Base-by-base conservation (phyloP, 2,329 filamentous ascomycete genomes). In the Aureobasidium namibiae region DNA sequence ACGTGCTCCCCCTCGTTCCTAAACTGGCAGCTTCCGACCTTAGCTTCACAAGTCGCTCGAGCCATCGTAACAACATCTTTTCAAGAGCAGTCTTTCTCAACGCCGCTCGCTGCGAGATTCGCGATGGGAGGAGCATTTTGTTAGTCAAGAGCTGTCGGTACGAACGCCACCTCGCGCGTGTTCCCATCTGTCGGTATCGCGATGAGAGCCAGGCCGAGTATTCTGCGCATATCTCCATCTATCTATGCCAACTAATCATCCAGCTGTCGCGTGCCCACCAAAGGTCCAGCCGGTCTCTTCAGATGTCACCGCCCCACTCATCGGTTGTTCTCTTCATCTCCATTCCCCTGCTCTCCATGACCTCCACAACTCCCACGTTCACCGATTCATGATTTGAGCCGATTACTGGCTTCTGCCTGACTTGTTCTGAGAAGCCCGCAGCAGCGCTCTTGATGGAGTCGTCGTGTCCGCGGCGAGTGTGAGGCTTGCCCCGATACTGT, bases 231-330 rank as follows among this genome's bases (percentile, higher is more conserved):
- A 6, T 39, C n/a, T 11, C 34, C 23, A 36, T 36, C 18, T 49
- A 49, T 49, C 29, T 36, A 49, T n/a, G 8, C 36, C 46, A 23
- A 16, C 31, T 36, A 36, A 24, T n/a, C 18, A 45, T 21, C 52
- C 34, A 56, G 18, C 50, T 57, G 54, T 57, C 54, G 54, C 54
- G 54, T 57, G 54, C 42, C 42, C 42, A 45, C 29, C 8, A 34
- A 36, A 36, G 39, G 14, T 21, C 39, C 36, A 39, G 52, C 52
- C 39, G 39, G 39, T 54, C 31, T 44, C 52, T 34, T 21, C 33
- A 29, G 23, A 57, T 57, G 54, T 57, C 54, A 57, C 54, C 36
- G 54, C 41, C 54, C 54, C 54, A 48, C 54, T 31, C 29, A 31
- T 14, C 8, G 13, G n/a, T 36, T 16, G 23, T 33, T 26, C 24